Conservation (phyloP, 2,329 filamentous ascomycete genomes). For the Coniochaeta hoffmannii region DNA sequence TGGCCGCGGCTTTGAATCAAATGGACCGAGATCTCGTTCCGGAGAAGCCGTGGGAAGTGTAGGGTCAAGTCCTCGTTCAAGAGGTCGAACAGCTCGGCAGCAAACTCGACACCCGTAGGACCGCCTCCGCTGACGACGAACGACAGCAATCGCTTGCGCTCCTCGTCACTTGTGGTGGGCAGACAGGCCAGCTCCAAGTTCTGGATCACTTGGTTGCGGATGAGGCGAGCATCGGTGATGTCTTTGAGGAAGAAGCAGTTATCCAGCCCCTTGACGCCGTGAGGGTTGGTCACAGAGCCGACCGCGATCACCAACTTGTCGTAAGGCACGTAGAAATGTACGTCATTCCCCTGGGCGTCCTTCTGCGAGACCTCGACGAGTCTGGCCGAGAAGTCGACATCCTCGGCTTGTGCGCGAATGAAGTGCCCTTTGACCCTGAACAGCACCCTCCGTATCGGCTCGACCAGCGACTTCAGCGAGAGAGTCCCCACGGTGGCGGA, state of each 20-base stretch:
- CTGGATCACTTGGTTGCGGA: conserved; percentile 79
- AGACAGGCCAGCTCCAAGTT: conserved; percentile 88
- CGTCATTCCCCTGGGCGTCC: conserved; percentile 63
- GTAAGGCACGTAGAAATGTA: conserved; percentile 89
- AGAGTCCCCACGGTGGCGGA: conserved; percentile 95
- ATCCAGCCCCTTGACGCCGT: conserved; percentile 91
- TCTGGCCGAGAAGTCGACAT: conserved; percentile 87
- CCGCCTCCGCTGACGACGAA: conserved; percentile 96
- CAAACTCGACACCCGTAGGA: conserved; percentile 95
- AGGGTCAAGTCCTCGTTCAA: conserved; percentile 86
- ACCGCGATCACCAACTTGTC: conserved; percentile 93
- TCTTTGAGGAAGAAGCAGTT: conserved; percentile 94
- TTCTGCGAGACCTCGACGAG: conserved; percentile 77
- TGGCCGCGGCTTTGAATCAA: conserved; percentile 91
- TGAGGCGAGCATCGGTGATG: conserved; percentile 82
- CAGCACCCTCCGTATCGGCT: conserved; percentile 84
- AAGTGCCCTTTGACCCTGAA: conserved; percentile 77
- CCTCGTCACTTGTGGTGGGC: conserved; percentile 85
- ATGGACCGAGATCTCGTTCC: conserved; percentile 96
- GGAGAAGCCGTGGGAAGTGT: conserved; percentile 80
- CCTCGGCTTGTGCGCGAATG: conserved; percentile 75
- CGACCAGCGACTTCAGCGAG: conserved; percentile 82
- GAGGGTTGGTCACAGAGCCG: conserved; percentile 86
- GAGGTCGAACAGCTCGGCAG: conserved; percentile 91
- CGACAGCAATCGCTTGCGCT: conserved; percentile 78